Base-by-base conservation (phyloP, 768 basidiomycete genomes). In the Rhodotorula toruloides region DNA sequence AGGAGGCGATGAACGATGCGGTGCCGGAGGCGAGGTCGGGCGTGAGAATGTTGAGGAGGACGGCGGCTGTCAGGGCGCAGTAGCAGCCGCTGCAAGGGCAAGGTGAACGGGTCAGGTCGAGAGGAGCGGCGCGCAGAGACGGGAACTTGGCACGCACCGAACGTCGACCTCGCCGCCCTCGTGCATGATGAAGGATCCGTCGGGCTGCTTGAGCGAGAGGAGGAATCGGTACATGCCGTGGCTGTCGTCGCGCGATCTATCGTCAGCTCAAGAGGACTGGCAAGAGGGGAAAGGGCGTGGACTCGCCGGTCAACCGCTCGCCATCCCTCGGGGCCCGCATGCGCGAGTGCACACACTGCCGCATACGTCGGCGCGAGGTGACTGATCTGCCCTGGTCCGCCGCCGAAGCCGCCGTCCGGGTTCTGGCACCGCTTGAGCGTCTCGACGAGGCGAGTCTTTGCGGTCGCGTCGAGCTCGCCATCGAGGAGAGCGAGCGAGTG, bases 361-460 rank as follows among this genome's bases (percentile, higher is more conserved):
- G 92, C 92, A 75, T 96, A 99, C 0, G 90, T 96, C 0, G 94
- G 84, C 12, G 98, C 80, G 11, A 97, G 79, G 77, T 98, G 96
- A 0, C 91, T 82, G 0, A 86, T 81, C 75, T 98, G 96, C 4
- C 88, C 86, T 1, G 90, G 88, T 0, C 94, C 94, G 29, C 96
- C 96, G 12, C 86, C 85, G 76, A 98, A 98, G 3, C 93, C 94
- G 1, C 94, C 94, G 14, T 84, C 81, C 0, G 87, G 85, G 76
- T 91, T 88, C 76, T 96, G 90, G 80, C 86, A 88, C 2, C 83
- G 78, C 75, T 91, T 77, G 29, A 97, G 81, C 62, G 89, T 96
- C 47, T 89, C 82, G 68, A 92, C 86, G 16, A 85, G 84, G 36
- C 47, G 43, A 39, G 29, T 36, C 40, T 67, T 55, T 37, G 36